Evolutionary conservation across 139 green algal genomes (phyloP).

Genomic region (Tetradesmus obliquus): DNA sequence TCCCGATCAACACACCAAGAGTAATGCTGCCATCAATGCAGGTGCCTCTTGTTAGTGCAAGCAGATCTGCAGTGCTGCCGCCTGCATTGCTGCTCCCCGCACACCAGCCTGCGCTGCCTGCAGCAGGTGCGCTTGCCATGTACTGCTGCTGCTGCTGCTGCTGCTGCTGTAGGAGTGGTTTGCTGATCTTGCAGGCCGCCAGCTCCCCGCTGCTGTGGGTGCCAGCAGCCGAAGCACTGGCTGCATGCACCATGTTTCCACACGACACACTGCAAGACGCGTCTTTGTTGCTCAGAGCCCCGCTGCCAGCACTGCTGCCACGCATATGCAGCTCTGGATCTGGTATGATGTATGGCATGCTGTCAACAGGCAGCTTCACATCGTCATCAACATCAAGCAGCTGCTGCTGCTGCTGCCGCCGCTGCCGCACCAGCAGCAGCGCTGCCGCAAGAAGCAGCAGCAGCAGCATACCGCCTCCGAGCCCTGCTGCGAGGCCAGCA

Average conservation of each 20-base stretch:
- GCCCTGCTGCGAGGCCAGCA: background rate
- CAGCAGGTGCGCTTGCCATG: background rate
- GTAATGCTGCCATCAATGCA: background rate
- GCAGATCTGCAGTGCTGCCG: constrained; percentile 10
- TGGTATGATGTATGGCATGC: background rate
- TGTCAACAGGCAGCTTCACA: background rate
- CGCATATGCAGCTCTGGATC: background rate
- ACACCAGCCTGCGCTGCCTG: background rate
- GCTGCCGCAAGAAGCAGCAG: background rate
- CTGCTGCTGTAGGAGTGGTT: constrained; percentile 1
- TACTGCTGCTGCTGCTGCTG: background rate
- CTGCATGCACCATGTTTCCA: background rate
- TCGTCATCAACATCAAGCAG: background rate
- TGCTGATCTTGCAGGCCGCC: constrained; percentile 18
- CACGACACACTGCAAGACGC: background rate
- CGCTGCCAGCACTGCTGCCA: background rate
- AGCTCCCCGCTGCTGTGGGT: constrained; percentile 25
- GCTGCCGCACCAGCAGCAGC: background rate
- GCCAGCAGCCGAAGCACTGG: background rate
- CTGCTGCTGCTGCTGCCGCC: background rate
- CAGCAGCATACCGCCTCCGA: background rate
- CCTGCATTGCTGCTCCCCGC: background rate
- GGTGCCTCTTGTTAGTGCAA: background rate
- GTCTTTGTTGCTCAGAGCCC: background rate
- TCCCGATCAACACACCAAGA: background rate